Evolutionary conservation across 305 asterid species (phyloP), one percentile per base, ranked within the genome.

Genomic region (Rubia tinctorum): DNA sequence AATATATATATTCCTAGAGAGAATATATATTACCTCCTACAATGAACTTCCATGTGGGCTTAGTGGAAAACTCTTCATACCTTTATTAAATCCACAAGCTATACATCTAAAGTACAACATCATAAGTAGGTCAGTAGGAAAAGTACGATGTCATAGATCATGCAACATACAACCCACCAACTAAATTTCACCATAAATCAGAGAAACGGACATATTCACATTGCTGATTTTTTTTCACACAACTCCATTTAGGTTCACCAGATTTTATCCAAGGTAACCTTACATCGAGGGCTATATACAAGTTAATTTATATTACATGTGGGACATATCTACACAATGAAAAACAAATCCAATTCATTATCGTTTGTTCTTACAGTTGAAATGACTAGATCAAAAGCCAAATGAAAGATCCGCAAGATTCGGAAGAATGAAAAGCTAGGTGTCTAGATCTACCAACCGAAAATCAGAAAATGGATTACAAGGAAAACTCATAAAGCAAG

Each of bases 1-100:
- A 27, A 27, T 27, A 27, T 27, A 27, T 1, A 20, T 44, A 13
- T 4, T 23, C 27, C 39, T 0, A 15, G 15, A 63, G 4, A 68
- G 15, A 20, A 12, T 17, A 12, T 17, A 9, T 66, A 60, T 74
- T 87, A 95, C 99, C 99, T 90, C 99, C 97, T 69, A 98, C 99
- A 80, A 89, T 92, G 83, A 82, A 92, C 42, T 92, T 98, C 79
- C 90, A 97, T 12, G 58, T 83, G 82, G 72, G 82, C 75, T 92
- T 95, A 40, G 97, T 80, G 55, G 92, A 49, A 91, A 95, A 75
- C 78, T 95, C 99, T 17, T 89, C 97, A 74, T 95, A 95, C 99
- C 99, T 92, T 80, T 77, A 49, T 79, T 8, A 27, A 76, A 40
- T 40, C 23, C 23, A 60, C 6, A 37, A 9, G 47, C 6, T 14